Percentiles rank a stretch among this genome's conserved stretches.
Conservation (phyloP, 202 grass and related monocot genomes). For the Carex sylvatica region DNA sequence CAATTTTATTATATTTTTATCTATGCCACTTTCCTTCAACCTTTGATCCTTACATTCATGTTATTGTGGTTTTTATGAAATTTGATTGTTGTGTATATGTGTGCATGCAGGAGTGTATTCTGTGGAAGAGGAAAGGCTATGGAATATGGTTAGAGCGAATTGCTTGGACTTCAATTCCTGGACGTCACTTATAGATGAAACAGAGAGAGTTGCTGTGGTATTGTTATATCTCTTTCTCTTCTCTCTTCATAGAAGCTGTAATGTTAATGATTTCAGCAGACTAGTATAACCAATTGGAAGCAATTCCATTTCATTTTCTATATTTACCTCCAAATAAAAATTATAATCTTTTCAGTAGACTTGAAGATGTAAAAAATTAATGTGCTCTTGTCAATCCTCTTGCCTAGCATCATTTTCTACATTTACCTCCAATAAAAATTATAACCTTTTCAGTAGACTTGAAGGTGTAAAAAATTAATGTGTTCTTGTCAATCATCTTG, state of each 20-base stretch:
- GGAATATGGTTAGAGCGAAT: conserved; percentile 60
- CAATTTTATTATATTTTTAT: conserved; percentile 12
- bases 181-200: conserved; percentile 89
- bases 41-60: not conserved
- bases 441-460: no score
- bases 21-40: not conserved
- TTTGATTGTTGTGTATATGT: conserved; percentile 15
- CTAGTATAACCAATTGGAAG: not conserved
- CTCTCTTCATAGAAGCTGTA: not conserved
- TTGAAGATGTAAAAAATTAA: not conserved
- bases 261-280: not conserved
- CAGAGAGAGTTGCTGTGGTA: conserved; percentile 72
- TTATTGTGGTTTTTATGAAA: not conserved
- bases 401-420: not conserved
- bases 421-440: no score
- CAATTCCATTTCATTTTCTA: not conserved
- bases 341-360: not conserved
- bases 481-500: no score
- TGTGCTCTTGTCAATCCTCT: not conserved
- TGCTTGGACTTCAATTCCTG: conserved; percentile 89
- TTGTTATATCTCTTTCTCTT: not conserved
- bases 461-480: no score
- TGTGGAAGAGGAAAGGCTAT: conserved; percentile 90
- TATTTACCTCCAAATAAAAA: not conserved
- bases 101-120: conserved; percentile 55